Percentiles rank a stretch among this genome's conserved stretches.
Evolutionary conservation across 2,329 filamentous ascomycete species (phyloP).

Genomic region (Cytospora schulzeri): DNA sequence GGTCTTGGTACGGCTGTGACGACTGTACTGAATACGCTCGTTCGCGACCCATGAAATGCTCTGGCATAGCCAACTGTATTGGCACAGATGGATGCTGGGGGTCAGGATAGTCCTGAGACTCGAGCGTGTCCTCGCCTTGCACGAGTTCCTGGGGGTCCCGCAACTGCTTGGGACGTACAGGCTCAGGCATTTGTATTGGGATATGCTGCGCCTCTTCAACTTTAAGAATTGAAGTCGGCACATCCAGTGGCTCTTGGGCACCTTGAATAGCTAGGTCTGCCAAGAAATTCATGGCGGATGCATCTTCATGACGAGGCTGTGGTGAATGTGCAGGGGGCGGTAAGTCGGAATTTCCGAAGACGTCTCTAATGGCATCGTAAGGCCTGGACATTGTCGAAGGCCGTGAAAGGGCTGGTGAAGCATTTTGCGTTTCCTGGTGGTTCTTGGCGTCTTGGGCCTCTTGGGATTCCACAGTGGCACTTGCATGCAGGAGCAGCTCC

Average conservation of each 20-base stretch:
- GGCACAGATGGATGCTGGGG: conserved; percentile 21
- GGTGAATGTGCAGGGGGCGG: conserved; percentile 30
- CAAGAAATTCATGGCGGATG: conserved; percentile 13
- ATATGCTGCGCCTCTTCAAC: conserved; percentile 22
- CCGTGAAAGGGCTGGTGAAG: conserved; percentile 18
- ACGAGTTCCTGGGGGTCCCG: conserved; percentile 26
- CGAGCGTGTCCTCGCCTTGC: conserved; percentile 7
- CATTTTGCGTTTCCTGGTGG: conserved; percentile 5
- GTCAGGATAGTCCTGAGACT: conserved; percentile 18
- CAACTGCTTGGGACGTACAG: conserved; percentile 24
- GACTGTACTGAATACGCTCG: conserved; percentile 12
- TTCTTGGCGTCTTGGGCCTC: conserved; percentile 26
- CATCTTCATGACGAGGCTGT: conserved; percentile 15
- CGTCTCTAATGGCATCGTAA: conserved; percentile 49
- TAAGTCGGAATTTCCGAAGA: conserved; percentile 41
- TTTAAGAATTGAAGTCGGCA: neutral
- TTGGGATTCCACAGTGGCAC: conserved; percentile 17
- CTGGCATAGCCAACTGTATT: conserved; percentile 18
- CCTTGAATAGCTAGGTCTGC: conserved; percentile 17
- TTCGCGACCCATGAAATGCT: conserved; percentile 20
- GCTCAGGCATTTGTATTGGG: conserved; percentile 27
- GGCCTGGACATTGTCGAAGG: conserved; percentile 39
- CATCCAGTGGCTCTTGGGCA: neutral
- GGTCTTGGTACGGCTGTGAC: conserved; percentile 19
- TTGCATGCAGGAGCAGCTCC: conserved; percentile 30